phyloP scores from a whole-genome alignment of 2,329 filamentous ascomycete genomes.

The Penicillium sp. region DNA sequence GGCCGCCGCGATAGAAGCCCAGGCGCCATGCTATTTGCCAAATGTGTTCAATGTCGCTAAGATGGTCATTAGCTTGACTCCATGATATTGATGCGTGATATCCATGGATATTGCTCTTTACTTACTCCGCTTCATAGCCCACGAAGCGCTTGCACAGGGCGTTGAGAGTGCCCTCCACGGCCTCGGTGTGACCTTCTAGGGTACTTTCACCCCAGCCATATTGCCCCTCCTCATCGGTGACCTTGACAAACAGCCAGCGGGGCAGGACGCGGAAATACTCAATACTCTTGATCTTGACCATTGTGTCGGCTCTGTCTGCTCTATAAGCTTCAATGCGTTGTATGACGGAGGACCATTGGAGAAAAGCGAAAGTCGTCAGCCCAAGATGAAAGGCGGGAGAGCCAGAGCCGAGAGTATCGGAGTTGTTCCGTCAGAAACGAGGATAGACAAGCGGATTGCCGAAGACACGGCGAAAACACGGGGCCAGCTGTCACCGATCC shows the following conservation, averaged over 20 bases:
- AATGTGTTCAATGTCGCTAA: constrained; percentile 70
- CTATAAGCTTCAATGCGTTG: not conserved
- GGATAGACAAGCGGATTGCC: constrained; percentile 7
- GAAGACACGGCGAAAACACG: not conserved
- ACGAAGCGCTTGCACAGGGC: constrained; percentile 58
- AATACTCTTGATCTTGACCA: constrained; percentile 61
- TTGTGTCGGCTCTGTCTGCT: constrained; percentile 28
- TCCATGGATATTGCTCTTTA: not conserved
- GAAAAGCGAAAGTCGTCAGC: not conserved
- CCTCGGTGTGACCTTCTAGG: constrained; percentile 66
- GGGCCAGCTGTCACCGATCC: not conserved
- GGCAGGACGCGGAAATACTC: constrained; percentile 72
- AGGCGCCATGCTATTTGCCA: constrained; percentile 69
- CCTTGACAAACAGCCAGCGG: constrained; percentile 72
- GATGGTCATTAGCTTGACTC: not conserved
- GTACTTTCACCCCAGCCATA: constrained; percentile 71
- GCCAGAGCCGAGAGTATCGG: constrained; percentile 2
- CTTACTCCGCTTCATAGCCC: constrained; percentile 65
- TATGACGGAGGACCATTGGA: not conserved
- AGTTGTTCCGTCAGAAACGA: constrained; percentile 13
- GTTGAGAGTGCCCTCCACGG: constrained; percentile 67
- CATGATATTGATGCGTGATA: not conserved
- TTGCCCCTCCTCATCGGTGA: constrained; percentile 60
- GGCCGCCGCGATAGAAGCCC: constrained; percentile 71
- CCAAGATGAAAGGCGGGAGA: not conserved